A percentile compares a stretch with the other conserved stretches of the same genome.
phyloP scores from a whole-genome alignment of 352 stramenopile species.

The Globisporangium spiculum region DNA sequence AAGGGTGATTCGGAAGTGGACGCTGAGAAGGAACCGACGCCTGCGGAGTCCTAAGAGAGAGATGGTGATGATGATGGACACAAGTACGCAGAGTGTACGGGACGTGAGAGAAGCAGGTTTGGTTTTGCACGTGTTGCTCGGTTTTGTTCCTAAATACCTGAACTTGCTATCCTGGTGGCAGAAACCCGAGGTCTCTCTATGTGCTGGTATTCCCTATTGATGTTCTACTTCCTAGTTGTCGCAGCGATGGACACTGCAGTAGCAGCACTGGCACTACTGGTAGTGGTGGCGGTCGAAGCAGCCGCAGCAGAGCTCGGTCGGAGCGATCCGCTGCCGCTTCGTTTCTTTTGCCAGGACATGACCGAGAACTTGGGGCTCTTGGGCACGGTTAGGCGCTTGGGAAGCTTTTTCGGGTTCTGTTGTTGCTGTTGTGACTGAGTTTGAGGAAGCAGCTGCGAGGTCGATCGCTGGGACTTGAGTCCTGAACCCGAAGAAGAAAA shows the following conservation, averaged over 20 bases:
- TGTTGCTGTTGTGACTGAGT: background rate
- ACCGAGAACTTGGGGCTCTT: constrained; percentile 82
- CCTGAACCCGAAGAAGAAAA: background rate
- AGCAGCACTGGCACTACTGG: background rate
- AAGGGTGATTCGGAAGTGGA: constrained; percentile 1
- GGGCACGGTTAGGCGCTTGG: constrained; percentile 66
- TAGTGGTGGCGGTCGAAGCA: background rate
- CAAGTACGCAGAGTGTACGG: background rate
- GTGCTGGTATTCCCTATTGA: background rate
- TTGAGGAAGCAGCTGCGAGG: constrained; percentile 23
- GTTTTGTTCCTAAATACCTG: background rate
- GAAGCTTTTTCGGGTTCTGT: constrained; percentile 13
- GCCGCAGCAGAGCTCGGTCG: constrained; percentile 11
- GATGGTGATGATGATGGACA: background rate
- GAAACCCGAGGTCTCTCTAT: background rate
- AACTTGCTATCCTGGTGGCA: background rate
- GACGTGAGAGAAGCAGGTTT: background rate
- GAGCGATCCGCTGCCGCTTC: constrained; percentile 1
- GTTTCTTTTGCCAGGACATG: constrained; percentile 86
- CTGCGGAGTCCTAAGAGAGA: constrained; percentile 2
- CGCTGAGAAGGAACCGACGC: constrained; percentile 10
- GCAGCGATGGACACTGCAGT: background rate
- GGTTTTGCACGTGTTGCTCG: background rate
- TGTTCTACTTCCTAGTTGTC: background rate
- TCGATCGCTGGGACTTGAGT: constrained; percentile 42